These are phyloP conservation scores for Proteromonas lacertae DNA, from an alignment of 352 stramenopile genomes.

Conservation along the genomic window DNA sequence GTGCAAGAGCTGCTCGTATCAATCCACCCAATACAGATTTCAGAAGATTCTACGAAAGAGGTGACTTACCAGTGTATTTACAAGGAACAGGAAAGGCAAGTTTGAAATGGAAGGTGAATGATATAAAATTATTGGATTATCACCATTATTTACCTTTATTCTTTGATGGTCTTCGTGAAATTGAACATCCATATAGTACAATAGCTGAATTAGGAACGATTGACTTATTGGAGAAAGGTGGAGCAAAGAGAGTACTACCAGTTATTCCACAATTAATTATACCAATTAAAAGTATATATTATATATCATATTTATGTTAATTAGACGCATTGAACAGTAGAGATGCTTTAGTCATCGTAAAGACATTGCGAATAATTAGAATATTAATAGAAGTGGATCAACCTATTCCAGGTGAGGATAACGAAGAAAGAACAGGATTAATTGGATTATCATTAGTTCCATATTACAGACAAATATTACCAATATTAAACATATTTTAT, in stretches of 20 bases:
- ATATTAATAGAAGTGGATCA: conserved; percentile 69
- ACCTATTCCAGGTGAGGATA: too few species aligned
- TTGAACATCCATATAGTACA: conserved; percentile 78
- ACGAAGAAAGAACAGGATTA: too few species aligned
- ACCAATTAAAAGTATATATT: conserved; percentile 85
- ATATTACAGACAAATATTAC: conserved; percentile 84
- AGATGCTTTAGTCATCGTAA: conserved; percentile 58
- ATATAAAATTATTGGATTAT: conserved; percentile 48
- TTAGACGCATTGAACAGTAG: conserved; percentile 62
- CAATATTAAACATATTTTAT: conserved; percentile 84
- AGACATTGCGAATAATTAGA: conserved; percentile 79
- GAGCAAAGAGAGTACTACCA: conserved; percentile 64
- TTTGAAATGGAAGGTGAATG: conserved; percentile 78
- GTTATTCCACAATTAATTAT: conserved; percentile 90
- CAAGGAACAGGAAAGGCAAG: conserved; percentile 77
- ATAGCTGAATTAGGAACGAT: conserved; percentile 73
- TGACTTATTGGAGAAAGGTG: conserved; percentile 75
- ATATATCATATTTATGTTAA: too few species aligned
- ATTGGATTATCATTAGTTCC: conserved; percentile 77
- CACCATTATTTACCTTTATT: conserved; percentile 93
- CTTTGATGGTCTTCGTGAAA: conserved; percentile 74
- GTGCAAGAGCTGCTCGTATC: conserved; percentile 51
- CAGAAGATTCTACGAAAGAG: conserved; percentile 40
- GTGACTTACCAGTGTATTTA: conserved; percentile 76
- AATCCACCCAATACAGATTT: conserved; percentile 67